phyloP scores from a whole-genome alignment of 768 basidiomycete genomes.

The Zangia roseola region DNA sequence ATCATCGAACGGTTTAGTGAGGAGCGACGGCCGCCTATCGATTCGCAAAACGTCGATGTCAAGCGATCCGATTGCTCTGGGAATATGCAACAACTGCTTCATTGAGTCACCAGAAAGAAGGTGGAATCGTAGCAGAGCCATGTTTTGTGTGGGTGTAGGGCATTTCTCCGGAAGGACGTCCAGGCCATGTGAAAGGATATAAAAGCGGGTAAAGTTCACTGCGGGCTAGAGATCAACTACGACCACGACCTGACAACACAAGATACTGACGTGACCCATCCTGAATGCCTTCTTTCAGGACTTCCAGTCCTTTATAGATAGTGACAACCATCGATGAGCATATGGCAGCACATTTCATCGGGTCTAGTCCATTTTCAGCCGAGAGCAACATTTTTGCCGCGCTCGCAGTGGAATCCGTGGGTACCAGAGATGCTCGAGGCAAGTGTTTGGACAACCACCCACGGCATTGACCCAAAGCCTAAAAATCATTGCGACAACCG shows the following conservation, averaged over 20 bases:
- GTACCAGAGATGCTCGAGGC: constrained; percentile 50
- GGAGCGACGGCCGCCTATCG: constrained; percentile 60
- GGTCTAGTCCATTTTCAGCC: constrained; percentile 36
- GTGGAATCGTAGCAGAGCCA: constrained; percentile 41
- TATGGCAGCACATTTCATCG: constrained; percentile 63
- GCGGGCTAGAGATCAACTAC: neutral
- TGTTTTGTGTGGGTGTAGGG: constrained; percentile 18
- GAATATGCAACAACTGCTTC: constrained; percentile 9
- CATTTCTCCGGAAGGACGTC: constrained; percentile 30
- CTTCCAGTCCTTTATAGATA: constrained; percentile 59
- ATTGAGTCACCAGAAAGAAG: neutral
- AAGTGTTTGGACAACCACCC: constrained; percentile 54
- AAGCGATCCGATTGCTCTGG: constrained; percentile 35
- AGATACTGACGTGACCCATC: constrained; percentile 35
- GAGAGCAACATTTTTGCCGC: constrained; percentile 52
- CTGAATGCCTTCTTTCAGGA: constrained; percentile 64
- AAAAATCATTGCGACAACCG: constrained; percentile 1
- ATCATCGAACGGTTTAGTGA: constrained; percentile 48
- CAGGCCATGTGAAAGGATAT: constrained; percentile 46
- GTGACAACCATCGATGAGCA: constrained; percentile 65
- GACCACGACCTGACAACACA: neutral
- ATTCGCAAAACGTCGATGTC: constrained; percentile 49
- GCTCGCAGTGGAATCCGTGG: constrained; percentile 69
- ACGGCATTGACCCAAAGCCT: constrained; percentile 83
- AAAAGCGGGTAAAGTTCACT: constrained; percentile 76